These are phyloP conservation scores for Venturia asperata DNA, from an alignment of 2,329 filamentous ascomycete genomes.

Conservation along the genomic window DNA sequence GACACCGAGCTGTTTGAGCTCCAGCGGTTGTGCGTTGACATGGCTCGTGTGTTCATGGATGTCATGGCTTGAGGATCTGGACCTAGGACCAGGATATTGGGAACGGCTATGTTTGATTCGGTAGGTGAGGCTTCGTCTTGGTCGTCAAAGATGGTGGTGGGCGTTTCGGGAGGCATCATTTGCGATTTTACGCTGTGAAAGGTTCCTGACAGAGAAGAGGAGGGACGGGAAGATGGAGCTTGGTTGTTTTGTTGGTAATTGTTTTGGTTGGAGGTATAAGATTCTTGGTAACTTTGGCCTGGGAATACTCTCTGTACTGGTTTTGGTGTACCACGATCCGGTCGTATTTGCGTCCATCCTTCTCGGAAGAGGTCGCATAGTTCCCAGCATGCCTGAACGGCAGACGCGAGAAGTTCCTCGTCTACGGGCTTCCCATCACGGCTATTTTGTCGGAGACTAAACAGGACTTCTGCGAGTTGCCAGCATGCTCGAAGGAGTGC, in stretches of 20 bases:
- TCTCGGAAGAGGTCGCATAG: conserved; percentile 88
- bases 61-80: conserved; percentile 44
- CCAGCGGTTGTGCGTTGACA: conserved; percentile 59
- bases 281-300: not conserved
- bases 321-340: conserved; percentile 77
- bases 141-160: conserved; percentile 92
- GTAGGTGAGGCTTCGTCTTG: conserved; percentile 66
- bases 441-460: conserved; percentile 76
- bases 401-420: conserved; percentile 77
- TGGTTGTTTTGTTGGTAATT: conserved; percentile 8
- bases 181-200: conserved; percentile 40
- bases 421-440: conserved; percentile 66
- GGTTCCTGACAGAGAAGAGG: conserved; percentile 31
- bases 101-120: conserved; percentile 56
- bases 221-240: conserved; percentile 23
- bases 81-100: conserved; percentile 82
- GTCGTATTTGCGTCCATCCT: conserved; percentile 82
- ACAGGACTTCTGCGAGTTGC: conserved; percentile 86
- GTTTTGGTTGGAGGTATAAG: conserved; percentile 22
- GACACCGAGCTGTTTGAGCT: conserved; percentile 70
- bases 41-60: not conserved
- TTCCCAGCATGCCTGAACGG: conserved; percentile 91
- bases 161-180: conserved; percentile 66
- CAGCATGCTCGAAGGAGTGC: conserved; percentile 79
- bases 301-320: conserved; percentile 72